Base-by-base conservation (phyloP, 1,139 yeast species). In the Dujonia santamariae region DNA sequence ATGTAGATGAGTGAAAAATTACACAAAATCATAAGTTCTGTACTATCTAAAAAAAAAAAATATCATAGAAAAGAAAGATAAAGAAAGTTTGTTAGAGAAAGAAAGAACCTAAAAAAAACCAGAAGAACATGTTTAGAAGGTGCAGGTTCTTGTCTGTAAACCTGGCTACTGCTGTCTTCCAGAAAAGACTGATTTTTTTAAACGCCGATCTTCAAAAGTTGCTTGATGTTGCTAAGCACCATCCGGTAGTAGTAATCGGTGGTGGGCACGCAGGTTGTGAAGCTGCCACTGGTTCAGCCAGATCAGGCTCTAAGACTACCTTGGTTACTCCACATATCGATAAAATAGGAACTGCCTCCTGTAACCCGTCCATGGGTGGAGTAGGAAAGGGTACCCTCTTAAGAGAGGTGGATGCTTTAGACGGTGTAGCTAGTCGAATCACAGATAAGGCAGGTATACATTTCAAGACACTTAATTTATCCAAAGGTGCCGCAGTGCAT, bases 211-310 rank as follows among this genome's bases (percentile, higher is more conserved):
- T 76, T 6, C 50, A 51, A 26, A 35, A 32, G 2, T 51, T 53
- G 13, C 53, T 77, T 13, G 38, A 44, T 1, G 44, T 44, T 3
- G 51, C 69, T n/a, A 60, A 63, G 4, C 52, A 55, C 20, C 64
- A 67, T 36, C 90, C 92, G 2, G 96, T 90, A 0, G 72, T 92
- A 1, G 92, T 94, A 3, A 78, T 94, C 17, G 99, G 99, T 3
- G 99, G 96, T 8, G 99, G 99, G 0, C 99, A 94, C 62, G 98
- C 98, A 25, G 99, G 99, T 3, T 84, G 96, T 48, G 99, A 94
- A 58, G 98, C 99, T 0, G 94, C 96, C 2, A 74, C 97, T 0
- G 98, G 94, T 0, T 71, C 96, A 0, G 96, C 97, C 1, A 68
- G 98, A 42, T 56, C 85, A 1, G 97, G 97, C 0, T 73, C 84